Conservation (phyloP, 225 moss, liverwort and hornwort species). For the Physcomitrium patens region DNA sequence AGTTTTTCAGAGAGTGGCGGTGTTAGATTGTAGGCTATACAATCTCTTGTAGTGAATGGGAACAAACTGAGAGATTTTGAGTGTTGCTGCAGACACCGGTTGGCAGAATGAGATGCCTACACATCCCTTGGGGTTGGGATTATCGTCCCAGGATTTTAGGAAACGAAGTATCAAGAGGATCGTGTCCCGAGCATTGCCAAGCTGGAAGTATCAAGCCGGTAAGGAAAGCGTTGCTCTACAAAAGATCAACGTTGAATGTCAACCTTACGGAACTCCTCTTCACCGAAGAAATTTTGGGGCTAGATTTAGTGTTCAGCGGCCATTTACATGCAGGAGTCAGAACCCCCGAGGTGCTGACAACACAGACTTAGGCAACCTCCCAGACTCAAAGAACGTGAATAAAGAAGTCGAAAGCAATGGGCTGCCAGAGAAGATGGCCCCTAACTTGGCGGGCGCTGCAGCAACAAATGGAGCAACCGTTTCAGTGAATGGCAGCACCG, state of each 20-base stretch:
- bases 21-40: neutral
- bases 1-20: no score
- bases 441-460: constrained; percentile 6
- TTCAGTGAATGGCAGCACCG: constrained; percentile 19
- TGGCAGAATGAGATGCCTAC: constrained; percentile 37
- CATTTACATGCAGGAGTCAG: constrained; percentile 43
- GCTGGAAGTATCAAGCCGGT: constrained; percentile 10
- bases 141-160: constrained; percentile 25
- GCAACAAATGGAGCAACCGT: constrained; percentile 29
- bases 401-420: constrained; percentile 3
- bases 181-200: neutral
- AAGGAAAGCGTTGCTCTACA: constrained; percentile 30
- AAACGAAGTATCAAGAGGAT: constrained; percentile 19
- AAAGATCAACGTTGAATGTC: constrained; percentile 1
- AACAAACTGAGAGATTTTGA: constrained; percentile 2
- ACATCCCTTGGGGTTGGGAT: constrained; percentile 33
- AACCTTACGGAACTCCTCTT: neutral
- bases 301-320: neutral
- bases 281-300: constrained; percentile 30
- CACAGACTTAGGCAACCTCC: constrained; percentile 31
- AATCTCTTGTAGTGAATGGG: neutral
- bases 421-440: constrained; percentile 20
- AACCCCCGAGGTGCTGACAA: constrained; percentile 39
- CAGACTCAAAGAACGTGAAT: neutral
- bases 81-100: constrained; percentile 42